A percentile compares a stretch with the other conserved stretches of the same genome.
Conservation (phyloP, 805 yeast species). For the Tetrapisispora pingtungensis region DNA sequence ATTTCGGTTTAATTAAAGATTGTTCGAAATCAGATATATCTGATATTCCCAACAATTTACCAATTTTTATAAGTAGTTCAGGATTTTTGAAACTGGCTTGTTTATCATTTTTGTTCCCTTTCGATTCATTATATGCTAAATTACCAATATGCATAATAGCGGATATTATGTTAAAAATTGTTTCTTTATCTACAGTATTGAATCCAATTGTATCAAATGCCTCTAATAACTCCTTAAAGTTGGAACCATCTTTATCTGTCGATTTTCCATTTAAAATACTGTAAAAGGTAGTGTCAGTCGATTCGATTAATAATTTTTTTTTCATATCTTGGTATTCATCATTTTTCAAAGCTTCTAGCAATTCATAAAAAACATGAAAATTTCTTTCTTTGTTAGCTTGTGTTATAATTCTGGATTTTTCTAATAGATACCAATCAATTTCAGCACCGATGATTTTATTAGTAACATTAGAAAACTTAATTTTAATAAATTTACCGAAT, state of each 20-base stretch:
- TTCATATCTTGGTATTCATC: slow-evolving; percentile 24
- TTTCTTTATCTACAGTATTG: slow-evolving; percentile 39
- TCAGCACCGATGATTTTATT: slow-evolving; percentile 76
- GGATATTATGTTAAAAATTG: slow-evolving; percentile 59
- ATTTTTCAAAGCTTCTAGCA: slow-evolving; percentile 53
- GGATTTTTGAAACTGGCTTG: slow-evolving; percentile 57
- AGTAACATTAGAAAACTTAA: slow-evolving; percentile 41
- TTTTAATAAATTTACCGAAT: slow-evolving; percentile 90
- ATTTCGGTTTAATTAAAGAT: slow-evolving; percentile 65
- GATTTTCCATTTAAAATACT: slow-evolving; percentile 45
- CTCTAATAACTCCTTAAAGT: slow-evolving; percentile 49
- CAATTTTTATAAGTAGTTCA: slow-evolving; percentile 31
- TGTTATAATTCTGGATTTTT: slow-evolving; percentile 81
- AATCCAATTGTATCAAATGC: slow-evolving; percentile 75
- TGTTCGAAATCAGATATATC: slow-evolving; percentile 42
- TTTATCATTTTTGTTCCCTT: slow-evolving; percentile 42
- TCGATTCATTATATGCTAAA: slow-evolving; percentile 44
- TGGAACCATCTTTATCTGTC: slow-evolving; percentile 42
- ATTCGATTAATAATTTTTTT: not conserved
- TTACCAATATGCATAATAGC: slow-evolving; percentile 80
- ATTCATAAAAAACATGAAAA: slow-evolving; percentile 87
- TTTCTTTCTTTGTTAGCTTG: slow-evolving; percentile 76
- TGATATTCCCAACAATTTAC: slow-evolving; percentile 55
- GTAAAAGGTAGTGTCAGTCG: not conserved
- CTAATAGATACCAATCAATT: slow-evolving; percentile 88